phyloP scores from a whole-genome alignment of 805 yeast genomes.

The Kregervanrija pseudodelftensis region DNA sequence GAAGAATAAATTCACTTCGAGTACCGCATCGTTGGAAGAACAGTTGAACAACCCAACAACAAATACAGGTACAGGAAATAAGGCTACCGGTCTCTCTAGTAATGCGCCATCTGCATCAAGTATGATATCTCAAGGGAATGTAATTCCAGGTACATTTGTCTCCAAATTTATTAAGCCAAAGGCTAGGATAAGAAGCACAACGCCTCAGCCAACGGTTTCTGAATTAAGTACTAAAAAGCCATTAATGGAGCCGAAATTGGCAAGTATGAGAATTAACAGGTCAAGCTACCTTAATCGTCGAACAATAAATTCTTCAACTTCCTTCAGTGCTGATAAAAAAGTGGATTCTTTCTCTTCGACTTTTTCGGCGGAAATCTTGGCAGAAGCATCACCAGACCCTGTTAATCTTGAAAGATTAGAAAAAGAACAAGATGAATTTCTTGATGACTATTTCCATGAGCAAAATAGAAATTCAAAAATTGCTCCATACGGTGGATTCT shows the following conservation, averaged over 20 bases:
- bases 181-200: slow-evolving; percentile 10
- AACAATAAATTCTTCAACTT: slow-evolving; percentile 6
- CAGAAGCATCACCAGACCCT: background rate
- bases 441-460: slow-evolving; percentile 1
- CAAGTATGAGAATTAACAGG: slow-evolving; percentile 13
- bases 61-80: too few relatives aligned
- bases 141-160: background rate
- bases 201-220: slow-evolving; percentile 6
- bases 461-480: slow-evolving; percentile 24
- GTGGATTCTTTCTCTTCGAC: slow-evolving; percentile 7
- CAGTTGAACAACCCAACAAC: too few relatives aligned
- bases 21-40: slow-evolving; percentile 11
- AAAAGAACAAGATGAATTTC: slow-evolving; percentile 9
- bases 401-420: background rate
- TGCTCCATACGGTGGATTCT: slow-evolving; percentile 70
- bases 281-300: slow-evolving; percentile 5
- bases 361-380: slow-evolving; percentile 2
- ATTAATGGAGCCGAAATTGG: slow-evolving; percentile 8
- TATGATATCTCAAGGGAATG: too few relatives aligned
- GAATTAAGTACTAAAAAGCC: slow-evolving; percentile 2
- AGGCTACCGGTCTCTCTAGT: too few relatives aligned
- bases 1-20: slow-evolving; percentile 8
- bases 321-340: slow-evolving; percentile 4
- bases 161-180: slow-evolving; percentile 20
- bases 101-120: too few relatives aligned